phyloP scores from a whole-genome alignment of 305 asterid genomes.

The Petunia hybrid region DNA sequence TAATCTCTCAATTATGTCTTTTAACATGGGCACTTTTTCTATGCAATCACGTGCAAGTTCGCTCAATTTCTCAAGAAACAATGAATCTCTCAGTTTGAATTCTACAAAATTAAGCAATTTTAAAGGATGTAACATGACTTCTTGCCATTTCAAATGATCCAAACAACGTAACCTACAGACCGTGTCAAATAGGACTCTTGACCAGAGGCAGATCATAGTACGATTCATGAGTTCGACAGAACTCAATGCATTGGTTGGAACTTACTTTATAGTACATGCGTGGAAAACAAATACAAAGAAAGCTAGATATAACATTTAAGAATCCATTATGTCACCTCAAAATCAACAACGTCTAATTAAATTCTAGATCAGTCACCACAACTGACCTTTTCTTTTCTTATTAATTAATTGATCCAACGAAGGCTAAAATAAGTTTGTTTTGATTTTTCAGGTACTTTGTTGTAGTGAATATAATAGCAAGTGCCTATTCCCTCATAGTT shows the following conservation, averaged over 20 bases:
- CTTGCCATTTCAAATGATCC: too few relatives aligned
- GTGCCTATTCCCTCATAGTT: slow-evolving; percentile 64
- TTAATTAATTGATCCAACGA: too few relatives aligned
- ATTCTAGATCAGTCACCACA: background rate
- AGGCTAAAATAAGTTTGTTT: background rate
- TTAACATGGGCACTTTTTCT: background rate
- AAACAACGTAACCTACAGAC: too few relatives aligned
- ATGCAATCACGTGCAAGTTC: background rate
- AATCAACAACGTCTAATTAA: background rate
- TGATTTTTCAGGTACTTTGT: slow-evolving; percentile 64
- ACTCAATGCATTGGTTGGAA: background rate
- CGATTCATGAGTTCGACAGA: background rate
- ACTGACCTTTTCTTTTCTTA: background rate
- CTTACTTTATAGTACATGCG: background rate
- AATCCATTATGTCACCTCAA: background rate
- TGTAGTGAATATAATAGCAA: slow-evolving; percentile 64
- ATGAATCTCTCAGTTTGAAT: too few relatives aligned
- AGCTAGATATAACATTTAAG: background rate
- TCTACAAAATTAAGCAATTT: too few relatives aligned
- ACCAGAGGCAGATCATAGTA: too few relatives aligned
- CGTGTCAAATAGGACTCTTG: too few relatives aligned
- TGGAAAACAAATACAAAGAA: background rate
- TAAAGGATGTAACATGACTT: too few relatives aligned
- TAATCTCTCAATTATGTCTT: background rate
- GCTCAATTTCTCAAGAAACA: too few relatives aligned